Base-by-base conservation (phyloP, 208 protist species). In the Perkinsela sp. region DNA sequence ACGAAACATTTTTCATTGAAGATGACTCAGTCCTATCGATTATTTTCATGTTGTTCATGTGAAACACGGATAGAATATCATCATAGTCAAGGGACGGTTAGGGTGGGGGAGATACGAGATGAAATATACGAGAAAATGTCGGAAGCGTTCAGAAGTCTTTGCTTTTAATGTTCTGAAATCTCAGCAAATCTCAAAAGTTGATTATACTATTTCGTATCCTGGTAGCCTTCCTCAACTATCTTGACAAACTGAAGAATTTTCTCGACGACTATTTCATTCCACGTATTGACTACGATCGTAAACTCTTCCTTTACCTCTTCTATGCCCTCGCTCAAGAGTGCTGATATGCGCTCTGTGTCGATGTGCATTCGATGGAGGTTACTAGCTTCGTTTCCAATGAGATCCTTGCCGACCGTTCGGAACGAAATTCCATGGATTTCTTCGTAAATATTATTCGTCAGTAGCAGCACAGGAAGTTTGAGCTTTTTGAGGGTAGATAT, bases 1-100 rank as follows among this genome's bases (percentile, higher is more conserved):
- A n/a, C n/a, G n/a, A n/a, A n/a, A n/a, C n/a, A n/a, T n/a, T n/a
- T n/a, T n/a, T n/a, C n/a, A n/a, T n/a, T n/a, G n/a, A n/a, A n/a
- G n/a, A n/a, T n/a, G n/a, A n/a, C n/a, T n/a, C n/a, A n/a, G n/a
- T n/a, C n/a, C n/a, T n/a, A n/a, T n/a, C n/a, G n/a, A n/a, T n/a
- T 6, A 57, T 57, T 57, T 57, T 57, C 40, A 57, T 57, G 13
- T 6, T 57, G 6, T 57, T 57, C 40, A 57, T n/a, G 40, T 57
- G 40, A 57, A 57, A 57, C 40, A 57, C 40, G 40, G 40, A 57
- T 57, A 57, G 40, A 57, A n/a, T n/a, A 57, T 57, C 40, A 57
- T 57, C 40, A 57, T 57, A n/a, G n/a, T n/a, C n/a, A n/a, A n/a
- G n/a, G n/a, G n/a, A n/a, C n/a, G n/a, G n/a, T n/a, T n/a, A n/a